Evolutionary conservation across 116 monocot species (phyloP).

Genomic region (Papilionanthe hybrid): DNA sequence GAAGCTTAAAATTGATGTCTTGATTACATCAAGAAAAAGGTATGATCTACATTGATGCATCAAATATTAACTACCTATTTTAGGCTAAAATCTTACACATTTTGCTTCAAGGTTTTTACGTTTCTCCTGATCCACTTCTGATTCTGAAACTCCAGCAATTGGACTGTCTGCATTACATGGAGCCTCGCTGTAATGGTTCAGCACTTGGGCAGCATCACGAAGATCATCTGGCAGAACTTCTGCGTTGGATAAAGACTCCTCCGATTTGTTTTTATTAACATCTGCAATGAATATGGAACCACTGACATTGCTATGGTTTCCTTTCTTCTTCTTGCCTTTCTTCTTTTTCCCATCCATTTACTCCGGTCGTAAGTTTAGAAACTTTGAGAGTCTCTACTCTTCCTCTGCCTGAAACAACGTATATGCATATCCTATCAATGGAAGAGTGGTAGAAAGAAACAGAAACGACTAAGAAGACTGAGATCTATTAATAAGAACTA

Average conservation of each 20-base stretch:
- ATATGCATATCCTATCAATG: neutral
- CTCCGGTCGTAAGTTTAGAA: neutral
- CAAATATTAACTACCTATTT: neutral
- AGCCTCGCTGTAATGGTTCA: neutral
- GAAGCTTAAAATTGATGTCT: too few species aligned
- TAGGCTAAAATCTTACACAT: constrained; percentile 1
- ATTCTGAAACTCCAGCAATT: constrained; percentile 8
- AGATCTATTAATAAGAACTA: neutral
- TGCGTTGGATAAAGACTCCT: neutral
- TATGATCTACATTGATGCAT: neutral
- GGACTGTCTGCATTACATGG: constrained; percentile 1
- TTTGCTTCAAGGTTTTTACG: neutral
- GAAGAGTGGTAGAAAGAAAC: neutral
- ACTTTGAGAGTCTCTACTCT: neutral
- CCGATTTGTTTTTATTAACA: neutral
- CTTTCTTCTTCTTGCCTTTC: constrained; percentile 6
- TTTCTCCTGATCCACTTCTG: constrained; percentile 3
- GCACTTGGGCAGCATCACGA: neutral
- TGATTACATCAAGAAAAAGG: neutral
- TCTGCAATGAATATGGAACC: neutral
- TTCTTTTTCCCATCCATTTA: constrained; percentile 9
- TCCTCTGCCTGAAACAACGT: constrained; percentile 1
- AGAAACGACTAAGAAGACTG: neutral
- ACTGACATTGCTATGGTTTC: constrained; percentile 1
- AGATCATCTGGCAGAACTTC: neutral